Base-by-base conservation (phyloP, 495 filamentous ascomycete genomes). In the Aspergillus mulundensis region DNA sequence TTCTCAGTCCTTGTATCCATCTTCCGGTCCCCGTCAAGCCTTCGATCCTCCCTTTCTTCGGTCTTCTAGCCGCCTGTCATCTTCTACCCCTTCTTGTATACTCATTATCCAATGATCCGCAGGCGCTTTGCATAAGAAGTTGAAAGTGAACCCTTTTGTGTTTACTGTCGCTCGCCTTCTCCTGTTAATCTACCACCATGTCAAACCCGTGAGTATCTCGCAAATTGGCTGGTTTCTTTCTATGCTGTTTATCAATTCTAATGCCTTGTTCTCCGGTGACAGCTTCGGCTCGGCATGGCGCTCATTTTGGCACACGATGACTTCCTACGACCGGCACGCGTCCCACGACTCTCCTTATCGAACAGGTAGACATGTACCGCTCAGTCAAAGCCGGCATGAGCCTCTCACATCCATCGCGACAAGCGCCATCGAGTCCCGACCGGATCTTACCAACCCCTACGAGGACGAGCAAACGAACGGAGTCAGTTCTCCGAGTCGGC, bases 291-390 rank as follows among this genome's bases (percentile, higher is more conserved):
- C 77, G 50, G 75, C 81, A 71, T 84, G 88, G 72, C 82, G 84
- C 61, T 88, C 87, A 60, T 90, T 96, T 74, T 97, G 93, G 93
- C 93, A 97, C 80, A 87, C 90, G 50, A 94, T 97, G 90, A 96
- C 91, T 72, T 81, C 79, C 65, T 70, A 82, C 74, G 77, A 88
- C 67, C 79, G 84, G 80, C 87, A 94, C 83, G 88, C 91, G 53
- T 82, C 81, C 59, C 87, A 84, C 72, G 88, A 95, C 71, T 94
- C 90, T 49, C 89, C 94, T 25, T 90, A 95, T 72, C 84, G 89
- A 63, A 87, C 86, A 32, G 88, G 88, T 39, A 82, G 81, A 68
- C 89, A 93, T 68, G 87, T 91, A 56, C 90, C 88, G 54, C 81
- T 94, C 53, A 81, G 82, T 60, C 81, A 84, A 69, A 85, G 81